Conservation (phyloP, 2,329 filamentous ascomycete species). For the Fusarium longipes region DNA sequence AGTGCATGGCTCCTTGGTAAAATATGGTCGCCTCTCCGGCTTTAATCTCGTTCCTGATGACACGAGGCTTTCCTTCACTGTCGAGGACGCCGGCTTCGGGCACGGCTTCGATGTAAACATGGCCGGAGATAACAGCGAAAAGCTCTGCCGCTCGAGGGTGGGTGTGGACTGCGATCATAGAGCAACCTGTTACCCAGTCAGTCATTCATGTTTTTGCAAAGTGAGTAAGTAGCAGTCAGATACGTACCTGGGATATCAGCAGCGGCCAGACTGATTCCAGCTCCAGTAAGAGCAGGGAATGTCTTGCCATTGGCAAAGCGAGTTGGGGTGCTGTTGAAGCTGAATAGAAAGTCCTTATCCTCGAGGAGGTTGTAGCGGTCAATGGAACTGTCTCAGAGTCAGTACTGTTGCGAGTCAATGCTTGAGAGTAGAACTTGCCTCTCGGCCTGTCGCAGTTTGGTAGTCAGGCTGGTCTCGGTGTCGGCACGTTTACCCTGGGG, state of each 20-base stretch:
- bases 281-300: conserved; percentile 67
- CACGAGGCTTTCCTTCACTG: conserved; percentile 52
- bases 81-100: conserved; percentile 60
- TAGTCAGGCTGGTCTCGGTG: conserved; percentile 48
- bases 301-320: conserved; percentile 64
- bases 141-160: conserved; percentile 66
- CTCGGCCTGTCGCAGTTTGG: conserved; percentile 54
- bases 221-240: fast-evolving
- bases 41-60: conserved; percentile 55
- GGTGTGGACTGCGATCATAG: conserved; percentile 66
- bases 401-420: background rate
- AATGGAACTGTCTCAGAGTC: conserved; percentile 40
- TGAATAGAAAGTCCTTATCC: conserved; percentile 60
- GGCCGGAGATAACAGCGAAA: conserved; percentile 61
- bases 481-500: conserved; percentile 12
- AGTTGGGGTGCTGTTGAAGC: conserved; percentile 55
- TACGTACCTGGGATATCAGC: conserved; percentile 58
- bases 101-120: conserved; percentile 62
- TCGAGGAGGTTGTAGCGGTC: conserved; percentile 59
- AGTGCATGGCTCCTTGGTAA: conserved; percentile 65
- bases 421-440: conserved; percentile 41
- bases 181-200: conserved; percentile 54
- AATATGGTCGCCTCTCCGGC: conserved; percentile 63
- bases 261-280: conserved; percentile 61
- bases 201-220: fast-evolving